These are phyloP conservation scores for Pilasporangium apinafurcum DNA, from an alignment of 352 stramenopile genomes.

Conservation along the genomic window DNA sequence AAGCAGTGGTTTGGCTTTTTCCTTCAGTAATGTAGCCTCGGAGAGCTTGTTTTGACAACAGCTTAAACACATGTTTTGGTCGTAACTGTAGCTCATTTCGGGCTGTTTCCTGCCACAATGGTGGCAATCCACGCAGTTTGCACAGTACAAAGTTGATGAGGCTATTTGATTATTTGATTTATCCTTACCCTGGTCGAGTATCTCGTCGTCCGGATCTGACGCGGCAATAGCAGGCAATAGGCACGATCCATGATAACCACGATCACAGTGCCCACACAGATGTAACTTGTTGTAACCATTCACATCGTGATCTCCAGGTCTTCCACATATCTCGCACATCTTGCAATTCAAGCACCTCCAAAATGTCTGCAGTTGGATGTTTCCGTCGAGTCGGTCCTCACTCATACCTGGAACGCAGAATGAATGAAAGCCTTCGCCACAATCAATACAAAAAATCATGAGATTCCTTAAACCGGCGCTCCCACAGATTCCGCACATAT, in stretches of 20 bases:
- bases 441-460: conserved; percentile 95
- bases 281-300: conserved; percentile 19
- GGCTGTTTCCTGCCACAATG: conserved; percentile 36
- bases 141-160: conserved; percentile 48
- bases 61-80: conserved; percentile 44
- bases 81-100: conserved; percentile 60
- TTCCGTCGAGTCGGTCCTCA: conserved; percentile 17
- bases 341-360: conserved; percentile 96
- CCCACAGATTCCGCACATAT: conserved; percentile 89
- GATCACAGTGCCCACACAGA: conserved; percentile 41
- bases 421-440: conserved; percentile 92
- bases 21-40: conserved; percentile 35
- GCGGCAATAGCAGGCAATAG: conserved; percentile 30
- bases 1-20: conserved; percentile 44
- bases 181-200: conserved; percentile 1
- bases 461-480: conserved; percentile 69
- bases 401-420: conserved; percentile 82
- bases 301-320: conserved; percentile 22
- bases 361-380: conserved; percentile 51
- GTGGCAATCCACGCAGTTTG: conserved; percentile 55
- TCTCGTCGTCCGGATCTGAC: conserved; percentile 4
- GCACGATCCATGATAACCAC: conserved; percentile 48
- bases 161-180: background rate
- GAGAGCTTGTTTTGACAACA: conserved; percentile 47
- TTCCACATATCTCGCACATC: conserved; percentile 91